Percentiles rank a stretch among this genome's conserved stretches.
These are phyloP conservation scores for Blastocystis sp. DNA, from an alignment of 352 stramenopile genomes.

Conservation along the genomic window DNA sequence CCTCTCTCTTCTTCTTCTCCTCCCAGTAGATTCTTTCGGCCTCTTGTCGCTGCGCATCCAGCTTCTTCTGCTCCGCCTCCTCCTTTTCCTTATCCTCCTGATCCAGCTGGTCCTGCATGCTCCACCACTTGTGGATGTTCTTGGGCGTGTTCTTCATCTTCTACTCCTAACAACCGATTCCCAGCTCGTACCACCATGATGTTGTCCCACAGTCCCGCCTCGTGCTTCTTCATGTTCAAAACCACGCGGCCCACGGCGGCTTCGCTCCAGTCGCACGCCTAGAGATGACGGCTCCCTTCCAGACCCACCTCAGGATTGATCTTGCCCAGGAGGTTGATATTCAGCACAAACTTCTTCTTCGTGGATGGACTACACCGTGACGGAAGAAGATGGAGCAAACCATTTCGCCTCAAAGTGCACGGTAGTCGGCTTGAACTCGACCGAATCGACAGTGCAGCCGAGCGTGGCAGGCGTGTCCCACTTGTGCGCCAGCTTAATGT, in stretches of 20 bases:
- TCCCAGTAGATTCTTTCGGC: slow-evolving; percentile 64
- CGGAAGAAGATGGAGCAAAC: background rate
- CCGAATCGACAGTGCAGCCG: slow-evolving; percentile 48
- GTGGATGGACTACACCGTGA: slow-evolving; percentile 51
- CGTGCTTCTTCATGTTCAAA: slow-evolving; percentile 64
- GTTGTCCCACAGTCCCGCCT: slow-evolving; percentile 64
- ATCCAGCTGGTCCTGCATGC: slow-evolving; percentile 70
- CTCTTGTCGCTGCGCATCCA: slow-evolving; percentile 8
- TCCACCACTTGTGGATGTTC: slow-evolving; percentile 73
- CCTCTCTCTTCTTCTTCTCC: slow-evolving; percentile 55
- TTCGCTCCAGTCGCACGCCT: slow-evolving; percentile 44
- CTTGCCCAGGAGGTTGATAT: slow-evolving; percentile 25
- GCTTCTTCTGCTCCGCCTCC: slow-evolving; percentile 50
- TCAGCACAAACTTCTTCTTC: slow-evolving; percentile 73
- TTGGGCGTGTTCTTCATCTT: slow-evolving; percentile 45
- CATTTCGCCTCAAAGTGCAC: slow-evolving; percentile 71
- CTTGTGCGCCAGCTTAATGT: slow-evolving; percentile 72
- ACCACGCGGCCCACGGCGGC: slow-evolving; percentile 58
- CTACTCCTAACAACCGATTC: background rate
- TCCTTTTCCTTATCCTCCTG: slow-evolving; percentile 59
- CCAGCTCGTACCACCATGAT: slow-evolving; percentile 33
- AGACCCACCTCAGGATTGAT: slow-evolving; percentile 50
- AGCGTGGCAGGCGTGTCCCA: slow-evolving; percentile 68
- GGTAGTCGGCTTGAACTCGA: slow-evolving; percentile 47
- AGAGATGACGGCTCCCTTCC: background rate